Base-by-base conservation (phyloP, 1,284 basidiomycete genomes). In the Trichosporon coremiiforme region DNA sequence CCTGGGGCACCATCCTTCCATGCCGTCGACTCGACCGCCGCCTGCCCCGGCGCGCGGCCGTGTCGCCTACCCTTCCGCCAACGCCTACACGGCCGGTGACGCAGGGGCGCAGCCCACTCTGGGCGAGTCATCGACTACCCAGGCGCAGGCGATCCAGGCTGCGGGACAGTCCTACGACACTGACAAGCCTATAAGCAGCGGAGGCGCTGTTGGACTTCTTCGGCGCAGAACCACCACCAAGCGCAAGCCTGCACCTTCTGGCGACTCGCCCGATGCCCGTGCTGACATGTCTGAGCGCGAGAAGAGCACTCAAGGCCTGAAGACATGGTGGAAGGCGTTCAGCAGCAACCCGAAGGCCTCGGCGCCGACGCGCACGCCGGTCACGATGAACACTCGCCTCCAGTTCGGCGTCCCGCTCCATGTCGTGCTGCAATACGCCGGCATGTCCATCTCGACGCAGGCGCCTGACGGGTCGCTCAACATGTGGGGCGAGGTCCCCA, bases 401-500 rank as follows among this genome's bases (percentile, higher is more conserved):
- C 93, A 98, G 47, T 98, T 99, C 81, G 93, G 92, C 13, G 91
- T 89, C 69, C 90, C 93, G 5, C 88, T 98, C 74, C 88, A 88
- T 72, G 91, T 94, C 78, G 92, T 91, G 68, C 86, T 98, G 76
- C 88, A 88, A 77, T 91, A 91, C 81, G 95, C 96, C 22, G 91
- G 89, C 76, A 95, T 97, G 0, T 94, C 96, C 79, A 98, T 99
- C 81, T 94, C 92, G 20, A 95, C 95, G n/a, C 90, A 92, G 13
- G 91, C 91, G 70, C 86, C 90, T 15, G 89, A 90, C 73, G 93
- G 92, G 9, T 88, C 90, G 73, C 86, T 94, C 25, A 94, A 92
- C 79, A 91, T 94, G 5, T 94, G 92, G 91, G 93, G 96, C 1
- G 94, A 92, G 80, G 93, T 99, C 57, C 96, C 97, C 9, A 92